A percentile compares a stretch with the other conserved stretches of the same genome.
These are phyloP conservation scores for Fusarium albidum DNA, from an alignment of 2,329 filamentous ascomycete genomes.

Conservation along the genomic window DNA sequence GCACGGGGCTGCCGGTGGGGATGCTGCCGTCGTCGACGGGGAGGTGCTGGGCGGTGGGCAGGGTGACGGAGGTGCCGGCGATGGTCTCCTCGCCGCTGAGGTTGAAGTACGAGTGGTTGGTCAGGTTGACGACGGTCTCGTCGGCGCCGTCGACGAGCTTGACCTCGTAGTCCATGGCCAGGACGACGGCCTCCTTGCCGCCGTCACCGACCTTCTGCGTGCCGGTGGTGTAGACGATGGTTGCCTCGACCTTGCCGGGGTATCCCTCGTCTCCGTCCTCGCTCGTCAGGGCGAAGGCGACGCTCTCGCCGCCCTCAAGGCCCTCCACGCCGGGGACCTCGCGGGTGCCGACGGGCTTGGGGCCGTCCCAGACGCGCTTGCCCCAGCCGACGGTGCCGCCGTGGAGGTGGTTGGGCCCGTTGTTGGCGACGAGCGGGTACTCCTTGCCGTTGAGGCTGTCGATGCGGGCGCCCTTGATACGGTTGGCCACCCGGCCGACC, in stretches of 20 bases:
- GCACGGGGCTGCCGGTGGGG: constrained; percentile 71
- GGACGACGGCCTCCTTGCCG: constrained; percentile 71
- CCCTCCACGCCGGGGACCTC: constrained; percentile 59
- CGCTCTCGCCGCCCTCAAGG: constrained; percentile 68
- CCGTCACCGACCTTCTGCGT: constrained; percentile 69
- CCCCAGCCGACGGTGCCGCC: constrained; percentile 82
- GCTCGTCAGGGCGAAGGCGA: constrained; percentile 73
- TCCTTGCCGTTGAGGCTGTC: constrained; percentile 73
- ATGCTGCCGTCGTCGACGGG: constrained; percentile 78
- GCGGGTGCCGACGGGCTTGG: constrained; percentile 64
- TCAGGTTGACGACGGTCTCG: constrained; percentile 93
- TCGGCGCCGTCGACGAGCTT: constrained; percentile 79
- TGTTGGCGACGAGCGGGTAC: constrained; percentile 78
- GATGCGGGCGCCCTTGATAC: constrained; percentile 77
- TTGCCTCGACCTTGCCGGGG: constrained; percentile 82
- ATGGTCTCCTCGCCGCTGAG: constrained; percentile 61
- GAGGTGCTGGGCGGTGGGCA: constrained; percentile 72
- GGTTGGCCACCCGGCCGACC: constrained; percentile 86
- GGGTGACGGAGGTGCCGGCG: constrained; percentile 70
- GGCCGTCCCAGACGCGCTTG: constrained; percentile 79
- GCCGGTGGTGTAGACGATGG: constrained; percentile 79
- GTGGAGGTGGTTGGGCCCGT: constrained; percentile 79
- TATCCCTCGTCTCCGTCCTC: constrained; percentile 88
- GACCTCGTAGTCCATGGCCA: constrained; percentile 91
- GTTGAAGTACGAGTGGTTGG: constrained; percentile 91